Conservation (phyloP, 805 yeast genomes). For the Teunomyces panamensis region DNA sequence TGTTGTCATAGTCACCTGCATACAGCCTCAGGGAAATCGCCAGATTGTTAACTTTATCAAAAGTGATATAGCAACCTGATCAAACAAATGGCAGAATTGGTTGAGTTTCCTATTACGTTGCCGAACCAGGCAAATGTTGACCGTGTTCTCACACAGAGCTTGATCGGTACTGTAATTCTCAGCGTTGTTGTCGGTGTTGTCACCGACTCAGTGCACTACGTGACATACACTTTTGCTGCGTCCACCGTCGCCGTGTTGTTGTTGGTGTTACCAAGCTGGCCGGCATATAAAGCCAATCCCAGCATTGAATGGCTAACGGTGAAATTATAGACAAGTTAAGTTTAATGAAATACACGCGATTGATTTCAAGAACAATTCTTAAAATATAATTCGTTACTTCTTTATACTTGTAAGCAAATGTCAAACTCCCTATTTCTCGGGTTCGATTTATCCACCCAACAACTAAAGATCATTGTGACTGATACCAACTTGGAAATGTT, state of each 20-base stretch:
- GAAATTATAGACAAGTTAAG: constrained; percentile 12
- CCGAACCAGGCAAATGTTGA: constrained; percentile 50
- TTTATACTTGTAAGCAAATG: too few species aligned
- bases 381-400: too few species aligned
- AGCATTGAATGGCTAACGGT: constrained; percentile 44
- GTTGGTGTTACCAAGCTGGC: constrained; percentile 56
- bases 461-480: constrained; percentile 71
- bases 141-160: constrained; percentile 17
- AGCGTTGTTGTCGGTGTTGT: constrained; percentile 49
- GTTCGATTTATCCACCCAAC: constrained; percentile 88
- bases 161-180: constrained; percentile 31
- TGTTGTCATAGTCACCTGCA: too few species aligned
- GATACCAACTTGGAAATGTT: constrained; percentile 51
- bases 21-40: neutral
- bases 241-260: constrained; percentile 29
- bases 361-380: neutral
- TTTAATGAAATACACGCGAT: neutral
- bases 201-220: constrained; percentile 40
- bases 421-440: constrained; percentile 43
- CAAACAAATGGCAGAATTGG: constrained; percentile 10
- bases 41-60: neutral
- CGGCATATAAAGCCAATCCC: constrained; percentile 49
- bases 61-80: neutral
- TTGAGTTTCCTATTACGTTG: constrained; percentile 24
- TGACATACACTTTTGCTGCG: constrained; percentile 37